Conservation (phyloP, 2,329 filamentous ascomycete genomes). For the Colletotrichum higginsianum region DNA sequence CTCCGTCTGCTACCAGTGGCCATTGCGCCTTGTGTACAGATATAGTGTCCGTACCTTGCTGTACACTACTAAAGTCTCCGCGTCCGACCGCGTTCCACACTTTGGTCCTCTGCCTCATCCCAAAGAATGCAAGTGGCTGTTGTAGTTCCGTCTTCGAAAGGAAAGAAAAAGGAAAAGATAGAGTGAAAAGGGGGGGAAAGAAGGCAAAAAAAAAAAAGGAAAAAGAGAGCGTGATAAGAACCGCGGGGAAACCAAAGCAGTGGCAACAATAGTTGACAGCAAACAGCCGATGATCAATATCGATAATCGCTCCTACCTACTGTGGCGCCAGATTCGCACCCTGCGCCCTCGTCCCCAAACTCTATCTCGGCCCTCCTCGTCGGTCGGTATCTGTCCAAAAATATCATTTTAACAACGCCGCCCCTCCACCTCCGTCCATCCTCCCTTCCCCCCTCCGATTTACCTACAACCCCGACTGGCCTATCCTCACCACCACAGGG, state of each 20-base stretch:
- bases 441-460: not conserved
- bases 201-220: too few species aligned
- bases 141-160: not conserved
- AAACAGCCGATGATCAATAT: not conserved
- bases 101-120: slow-evolving; percentile 5
- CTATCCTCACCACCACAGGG: slow-evolving; percentile 16
- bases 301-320: not conserved
- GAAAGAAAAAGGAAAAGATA: not conserved
- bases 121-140: not conserved
- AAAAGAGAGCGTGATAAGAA: too few species aligned
- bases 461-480: slow-evolving; percentile 6
- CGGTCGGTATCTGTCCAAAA: slow-evolving; percentile 3
- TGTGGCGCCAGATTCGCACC: slow-evolving; percentile 3
- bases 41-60: too few species aligned
- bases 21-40: not conserved
- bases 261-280: too few species aligned
- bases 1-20: not conserved
- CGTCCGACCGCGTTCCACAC: slow-evolving; percentile 29
- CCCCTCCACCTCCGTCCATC: slow-evolving; percentile 15
- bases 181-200: too few species aligned
- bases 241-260: too few species aligned
- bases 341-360: slow-evolving; percentile 18
- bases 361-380: slow-evolving; percentile 8
- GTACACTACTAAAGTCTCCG: not conserved
- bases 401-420: slow-evolving; percentile 28